A percentile compares a stretch with the other conserved stretches of the same genome.
These are phyloP conservation scores for Pythium folliculosum DNA, from an alignment of 352 stramenopile species.

Conservation along the genomic window DNA sequence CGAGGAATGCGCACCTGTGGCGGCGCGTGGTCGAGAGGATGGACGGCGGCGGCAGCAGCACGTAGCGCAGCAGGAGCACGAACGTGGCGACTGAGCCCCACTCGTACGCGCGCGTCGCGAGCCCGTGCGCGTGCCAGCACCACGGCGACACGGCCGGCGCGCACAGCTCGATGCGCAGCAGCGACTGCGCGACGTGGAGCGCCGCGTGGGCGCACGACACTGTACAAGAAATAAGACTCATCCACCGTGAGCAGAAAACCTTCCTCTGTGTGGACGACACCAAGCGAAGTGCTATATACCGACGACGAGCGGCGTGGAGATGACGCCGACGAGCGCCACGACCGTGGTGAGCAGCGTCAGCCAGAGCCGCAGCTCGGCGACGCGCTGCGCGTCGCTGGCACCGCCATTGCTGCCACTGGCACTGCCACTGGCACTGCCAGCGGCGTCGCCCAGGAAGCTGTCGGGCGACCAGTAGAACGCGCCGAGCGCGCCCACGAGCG, in stretches of 20 bases:
- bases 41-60: conserved; percentile 43
- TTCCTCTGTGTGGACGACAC: no score
- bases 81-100: conserved; percentile 35
- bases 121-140: conserved; percentile 13
- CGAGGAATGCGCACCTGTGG: conserved; percentile 32
- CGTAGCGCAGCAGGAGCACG: conserved; percentile 37
- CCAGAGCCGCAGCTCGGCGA: conserved; percentile 22
- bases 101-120: conserved; percentile 31
- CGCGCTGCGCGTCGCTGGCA: background rate
- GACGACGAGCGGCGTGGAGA: conserved; percentile 29
- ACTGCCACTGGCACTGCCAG: background rate
- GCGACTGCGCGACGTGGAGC: conserved; percentile 17
- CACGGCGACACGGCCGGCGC: background rate
- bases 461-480: conserved; percentile 22
- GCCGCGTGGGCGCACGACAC: conserved; percentile 27
- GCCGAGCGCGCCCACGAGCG: conserved; percentile 14
- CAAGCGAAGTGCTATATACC: no score
- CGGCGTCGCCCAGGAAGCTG: background rate
- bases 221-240: no score
- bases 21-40: conserved; percentile 33
- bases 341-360: conserved; percentile 24
- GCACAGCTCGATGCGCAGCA: conserved; percentile 13
- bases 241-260: no score
- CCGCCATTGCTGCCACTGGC: background rate
- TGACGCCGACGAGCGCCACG: conserved; percentile 24